Percentiles rank a stretch among this genome's conserved stretches.
These are phyloP conservation scores for Peniophora sp. DNA, from an alignment of 1,284 basidiomycete species.

Conservation along the genomic window DNA sequence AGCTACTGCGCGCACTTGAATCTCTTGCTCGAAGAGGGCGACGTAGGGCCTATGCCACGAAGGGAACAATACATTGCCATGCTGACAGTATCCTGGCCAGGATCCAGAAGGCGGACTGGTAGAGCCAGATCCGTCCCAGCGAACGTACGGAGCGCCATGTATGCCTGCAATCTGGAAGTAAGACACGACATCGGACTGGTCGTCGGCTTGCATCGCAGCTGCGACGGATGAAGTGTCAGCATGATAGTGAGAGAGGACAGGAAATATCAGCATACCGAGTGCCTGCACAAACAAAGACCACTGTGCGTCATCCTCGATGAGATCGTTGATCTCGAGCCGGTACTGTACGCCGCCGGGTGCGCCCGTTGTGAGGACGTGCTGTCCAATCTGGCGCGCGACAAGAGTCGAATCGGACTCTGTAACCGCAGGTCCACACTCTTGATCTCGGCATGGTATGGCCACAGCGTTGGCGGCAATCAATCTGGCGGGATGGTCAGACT, in stretches of 20 bases:
- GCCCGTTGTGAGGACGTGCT: too few relatives aligned
- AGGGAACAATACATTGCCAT: constrained; percentile 42
- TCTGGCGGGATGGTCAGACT: too few relatives aligned
- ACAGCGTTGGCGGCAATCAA: too few relatives aligned
- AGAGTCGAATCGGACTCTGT: too few relatives aligned
- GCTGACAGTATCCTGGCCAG: constrained; percentile 40
- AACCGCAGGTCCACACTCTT: too few relatives aligned
- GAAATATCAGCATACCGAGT: constrained; percentile 21
- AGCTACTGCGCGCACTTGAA: constrained; percentile 27
- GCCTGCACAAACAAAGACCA: constrained; percentile 44
- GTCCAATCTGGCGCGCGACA: too few relatives aligned
- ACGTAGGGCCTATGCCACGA: constrained; percentile 47
- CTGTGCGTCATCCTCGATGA: constrained; percentile 32
- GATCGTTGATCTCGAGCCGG: constrained; percentile 37
- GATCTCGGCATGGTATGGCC: too few relatives aligned
- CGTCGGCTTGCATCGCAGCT: constrained; percentile 26
- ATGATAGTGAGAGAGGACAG: not conserved
- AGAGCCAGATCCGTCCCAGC: constrained; percentile 32
- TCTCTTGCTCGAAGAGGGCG: constrained; percentile 39
- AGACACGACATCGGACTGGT: constrained; percentile 26
- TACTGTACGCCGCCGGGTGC: constrained; percentile 12
- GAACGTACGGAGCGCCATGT: constrained; percentile 35
- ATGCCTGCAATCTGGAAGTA: constrained; percentile 40
- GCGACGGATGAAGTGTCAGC: not conserved
- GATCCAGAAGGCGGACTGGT: constrained; percentile 9